Evolutionary conservation across 1,284 basidiomycete genomes (phyloP).

Genomic region (Ustilago lituana): DNA sequence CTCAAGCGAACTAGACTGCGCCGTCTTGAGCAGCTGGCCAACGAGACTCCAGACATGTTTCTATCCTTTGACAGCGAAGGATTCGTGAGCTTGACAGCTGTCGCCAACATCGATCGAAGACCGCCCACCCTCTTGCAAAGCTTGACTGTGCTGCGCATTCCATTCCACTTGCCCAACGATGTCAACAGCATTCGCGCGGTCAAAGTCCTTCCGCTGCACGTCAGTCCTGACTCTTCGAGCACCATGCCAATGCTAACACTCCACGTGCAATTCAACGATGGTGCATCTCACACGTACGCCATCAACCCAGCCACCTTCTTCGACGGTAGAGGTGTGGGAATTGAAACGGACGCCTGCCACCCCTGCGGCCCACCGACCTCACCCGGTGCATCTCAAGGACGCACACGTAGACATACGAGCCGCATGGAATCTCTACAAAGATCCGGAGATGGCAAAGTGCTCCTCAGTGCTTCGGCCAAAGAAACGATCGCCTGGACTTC

Average conservation of each 20-base stretch:
- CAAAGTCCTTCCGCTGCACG: slow-evolving; percentile 18
- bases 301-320: slow-evolving; percentile 53
- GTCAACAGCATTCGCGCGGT: slow-evolving; percentile 8
- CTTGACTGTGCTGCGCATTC: slow-evolving; percentile 45
- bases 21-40: slow-evolving; percentile 49
- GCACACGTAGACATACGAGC: slow-evolving; percentile 12
- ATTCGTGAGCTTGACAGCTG: slow-evolving; percentile 38
- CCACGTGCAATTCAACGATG: slow-evolving; percentile 17
- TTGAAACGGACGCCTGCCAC: slow-evolving; percentile 24
- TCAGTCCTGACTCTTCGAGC: slow-evolving; percentile 24
- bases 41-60: slow-evolving; percentile 57
- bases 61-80: slow-evolving; percentile 31
- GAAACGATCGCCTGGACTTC: slow-evolving; percentile 26
- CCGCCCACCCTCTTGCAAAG: slow-evolving; percentile 54
- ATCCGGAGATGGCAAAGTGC: slow-evolving; percentile 17
- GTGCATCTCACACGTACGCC: slow-evolving; percentile 15
- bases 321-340: slow-evolving; percentile 46
- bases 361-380: slow-evolving; percentile 25
- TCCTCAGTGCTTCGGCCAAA: slow-evolving; percentile 30
- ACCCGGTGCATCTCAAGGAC: background rate
- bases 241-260: slow-evolving; percentile 27
- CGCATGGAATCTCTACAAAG: slow-evolving; percentile 18
- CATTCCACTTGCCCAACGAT: slow-evolving; percentile 9
- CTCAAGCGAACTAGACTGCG: slow-evolving; percentile 40
- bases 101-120: slow-evolving; percentile 54